Conservation (phyloP, 129 eudicot species). For the Saposhnikovia divaricata region DNA sequence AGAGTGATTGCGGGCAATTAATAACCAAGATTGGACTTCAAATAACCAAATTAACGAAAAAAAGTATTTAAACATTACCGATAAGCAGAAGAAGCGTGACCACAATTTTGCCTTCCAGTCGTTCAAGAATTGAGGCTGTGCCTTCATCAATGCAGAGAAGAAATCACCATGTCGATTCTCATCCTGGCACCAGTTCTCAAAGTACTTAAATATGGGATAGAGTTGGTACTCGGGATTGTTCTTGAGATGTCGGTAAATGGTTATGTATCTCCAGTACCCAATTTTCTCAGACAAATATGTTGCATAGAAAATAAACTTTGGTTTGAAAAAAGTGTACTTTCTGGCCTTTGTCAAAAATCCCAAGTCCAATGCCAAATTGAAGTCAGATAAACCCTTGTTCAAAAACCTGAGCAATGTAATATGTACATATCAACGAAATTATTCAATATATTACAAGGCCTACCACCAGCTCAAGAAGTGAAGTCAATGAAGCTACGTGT, state of each 20-base stretch:
- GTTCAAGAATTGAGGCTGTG: conserved; percentile 95
- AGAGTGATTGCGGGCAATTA: not conserved
- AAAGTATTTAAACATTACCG: conserved; percentile 34
- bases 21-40: not conserved
- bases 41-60: not conserved
- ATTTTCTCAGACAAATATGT: conserved; percentile 96
- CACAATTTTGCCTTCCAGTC: conserved; percentile 99
- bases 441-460: not conserved
- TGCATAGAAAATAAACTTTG: conserved; percentile 95
- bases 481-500: not conserved
- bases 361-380: conserved; percentile 91
- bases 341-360: conserved; percentile 96
- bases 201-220: conserved; percentile 91
- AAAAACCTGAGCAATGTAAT: conserved; percentile 51
- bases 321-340: conserved; percentile 96
- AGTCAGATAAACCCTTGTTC: conserved; percentile 95
- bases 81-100: conserved; percentile 96
- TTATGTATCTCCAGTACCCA: conserved; percentile 98
- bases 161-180: conserved; percentile 97
- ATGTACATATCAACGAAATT: not conserved
- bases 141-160: conserved; percentile 96
- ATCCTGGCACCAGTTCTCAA: conserved; percentile 99
- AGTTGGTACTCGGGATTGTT: conserved; percentile 84
- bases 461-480: not conserved
- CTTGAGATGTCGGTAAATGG: conserved; percentile 92